Percentiles rank a stretch among this genome's conserved stretches.
Conservation (phyloP, 2,329 filamentous ascomycete genomes). For the Penicillium sp. region DNA sequence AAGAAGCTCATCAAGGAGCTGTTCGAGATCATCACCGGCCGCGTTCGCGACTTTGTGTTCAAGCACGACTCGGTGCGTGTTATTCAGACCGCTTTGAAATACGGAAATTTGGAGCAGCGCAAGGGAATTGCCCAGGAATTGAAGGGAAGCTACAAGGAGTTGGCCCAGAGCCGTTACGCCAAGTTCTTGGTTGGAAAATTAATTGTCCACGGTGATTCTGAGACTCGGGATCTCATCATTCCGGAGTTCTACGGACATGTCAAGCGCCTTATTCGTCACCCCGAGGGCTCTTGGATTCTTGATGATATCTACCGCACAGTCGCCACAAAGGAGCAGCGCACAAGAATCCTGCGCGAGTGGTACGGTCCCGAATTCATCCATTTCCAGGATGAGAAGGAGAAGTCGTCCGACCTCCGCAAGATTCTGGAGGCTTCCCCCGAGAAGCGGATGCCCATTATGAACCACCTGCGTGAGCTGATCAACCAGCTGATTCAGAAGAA, state of each 20-base stretch:
- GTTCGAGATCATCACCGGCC: conserved; percentile 85
- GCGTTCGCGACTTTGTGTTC: conserved; percentile 92
- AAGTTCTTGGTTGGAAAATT: conserved; percentile 97
- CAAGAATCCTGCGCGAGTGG: conserved; percentile 85
- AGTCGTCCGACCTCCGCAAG: conserved; percentile 64
- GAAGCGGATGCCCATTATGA: conserved; percentile 85
- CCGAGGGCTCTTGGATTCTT: conserved; percentile 95
- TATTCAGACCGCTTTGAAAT: conserved; percentile 95
- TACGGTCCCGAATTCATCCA: conserved; percentile 92
- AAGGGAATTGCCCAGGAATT: conserved; percentile 85
- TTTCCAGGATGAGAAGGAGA: conserved; percentile 60
- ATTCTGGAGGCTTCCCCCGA: conserved; percentile 78
- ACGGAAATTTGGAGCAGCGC: conserved; percentile 80
- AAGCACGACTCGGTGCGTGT: conserved; percentile 98
- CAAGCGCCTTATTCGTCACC: conserved; percentile 89
- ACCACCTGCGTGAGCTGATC: conserved; percentile 79
- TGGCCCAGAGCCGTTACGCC: conserved; percentile 94
- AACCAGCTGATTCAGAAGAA: conserved; percentile 95
- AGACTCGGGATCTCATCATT: conserved; percentile 84
- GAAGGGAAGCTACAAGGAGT: conserved; percentile 75
- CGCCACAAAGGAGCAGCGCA: conserved; percentile 83
- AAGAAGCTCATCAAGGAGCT: conserved; percentile 85
- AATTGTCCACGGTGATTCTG: conserved; percentile 83
- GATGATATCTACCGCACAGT: conserved; percentile 94
- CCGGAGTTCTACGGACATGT: conserved; percentile 95